These are phyloP conservation scores for Amniculicola lignicola DNA, from an alignment of 495 filamentous ascomycete species.

Conservation along the genomic window DNA sequence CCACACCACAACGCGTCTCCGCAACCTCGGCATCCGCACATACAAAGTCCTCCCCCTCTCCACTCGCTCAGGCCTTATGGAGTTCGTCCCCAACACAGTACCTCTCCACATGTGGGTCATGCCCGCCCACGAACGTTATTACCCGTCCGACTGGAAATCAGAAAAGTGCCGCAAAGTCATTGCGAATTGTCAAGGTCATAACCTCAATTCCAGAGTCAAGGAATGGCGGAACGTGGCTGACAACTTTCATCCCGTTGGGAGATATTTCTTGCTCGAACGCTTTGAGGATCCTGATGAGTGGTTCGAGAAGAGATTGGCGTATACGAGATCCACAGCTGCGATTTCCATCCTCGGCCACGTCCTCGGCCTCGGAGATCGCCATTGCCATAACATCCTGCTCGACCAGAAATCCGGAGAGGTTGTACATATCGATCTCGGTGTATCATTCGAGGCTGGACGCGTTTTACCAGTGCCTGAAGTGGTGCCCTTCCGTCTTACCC, in stretches of 20 bases:
- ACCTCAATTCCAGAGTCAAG: slow-evolving; percentile 65
- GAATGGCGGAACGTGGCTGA: slow-evolving; percentile 71
- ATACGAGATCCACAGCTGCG: slow-evolving; percentile 87
- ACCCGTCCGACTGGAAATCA: slow-evolving; percentile 77
- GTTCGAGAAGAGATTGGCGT: slow-evolving; percentile 82
- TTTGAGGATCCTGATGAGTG: slow-evolving; percentile 94
- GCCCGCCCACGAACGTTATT: slow-evolving; percentile 83
- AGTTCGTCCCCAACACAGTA: slow-evolving; percentile 91
- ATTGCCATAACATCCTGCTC: slow-evolving; percentile 93
- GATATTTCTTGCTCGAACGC: slow-evolving; percentile 93
- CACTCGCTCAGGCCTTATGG: slow-evolving; percentile 82
- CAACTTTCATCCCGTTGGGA: slow-evolving; percentile 87
- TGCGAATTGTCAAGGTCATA: slow-evolving; percentile 61
- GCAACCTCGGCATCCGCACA: slow-evolving; percentile 82
- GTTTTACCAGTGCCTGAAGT: slow-evolving; percentile 90
- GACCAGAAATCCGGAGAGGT: slow-evolving; percentile 89
- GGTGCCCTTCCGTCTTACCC: slow-evolving; percentile 91
- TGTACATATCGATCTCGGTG: slow-evolving; percentile 93
- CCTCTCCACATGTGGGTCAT: slow-evolving; percentile 86
- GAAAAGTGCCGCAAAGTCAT: slow-evolving; percentile 75
- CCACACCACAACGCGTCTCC: slow-evolving; percentile 79
- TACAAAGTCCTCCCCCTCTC: slow-evolving; percentile 95
- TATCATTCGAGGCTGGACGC: slow-evolving; percentile 94
- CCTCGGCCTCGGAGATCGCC: slow-evolving; percentile 90
- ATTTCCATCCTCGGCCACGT: slow-evolving; percentile 94